These are phyloP conservation scores for Fomitopsis pulvina DNA, from an alignment of 768 basidiomycete species.

Conservation along the genomic window DNA sequence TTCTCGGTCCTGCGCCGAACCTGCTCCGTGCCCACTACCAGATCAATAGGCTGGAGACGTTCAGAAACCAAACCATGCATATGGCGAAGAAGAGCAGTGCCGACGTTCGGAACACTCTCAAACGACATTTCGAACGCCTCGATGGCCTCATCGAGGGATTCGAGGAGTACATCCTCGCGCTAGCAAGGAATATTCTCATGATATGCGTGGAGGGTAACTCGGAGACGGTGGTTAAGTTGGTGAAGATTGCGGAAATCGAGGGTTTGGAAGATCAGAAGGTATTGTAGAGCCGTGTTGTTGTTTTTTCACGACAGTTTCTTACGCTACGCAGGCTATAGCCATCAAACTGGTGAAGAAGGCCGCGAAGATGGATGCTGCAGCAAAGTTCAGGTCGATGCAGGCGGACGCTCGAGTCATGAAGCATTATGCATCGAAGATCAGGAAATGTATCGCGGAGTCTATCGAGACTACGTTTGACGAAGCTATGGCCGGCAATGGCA, in stretches of 20 bases:
- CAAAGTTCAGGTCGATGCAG: constrained; percentile 90
- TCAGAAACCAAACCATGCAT: constrained; percentile 92
- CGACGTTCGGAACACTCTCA: constrained; percentile 58
- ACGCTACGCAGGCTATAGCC: constrained; percentile 68
- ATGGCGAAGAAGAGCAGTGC: constrained; percentile 81
- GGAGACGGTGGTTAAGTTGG: constrained; percentile 83
- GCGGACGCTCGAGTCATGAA: constrained; percentile 91
- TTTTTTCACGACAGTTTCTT: background rate
- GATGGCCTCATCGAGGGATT: constrained; percentile 76
- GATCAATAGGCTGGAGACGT: constrained; percentile 86
- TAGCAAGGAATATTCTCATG: constrained; percentile 73
- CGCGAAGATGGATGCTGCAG: constrained; percentile 86
- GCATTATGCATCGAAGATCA: constrained; percentile 88
- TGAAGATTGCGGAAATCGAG: constrained; percentile 93
- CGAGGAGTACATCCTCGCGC: constrained; percentile 74
- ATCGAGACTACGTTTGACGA: constrained; percentile 66
- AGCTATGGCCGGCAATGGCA: constrained; percentile 54
- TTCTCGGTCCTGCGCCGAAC: constrained; percentile 83
- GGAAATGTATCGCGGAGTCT: constrained; percentile 72
- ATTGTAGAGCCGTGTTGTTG: constrained; percentile 5
- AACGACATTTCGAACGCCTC: constrained; percentile 80
- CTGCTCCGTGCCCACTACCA: constrained; percentile 88
- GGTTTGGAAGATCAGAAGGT: constrained; percentile 94
- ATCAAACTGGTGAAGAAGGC: constrained; percentile 93
- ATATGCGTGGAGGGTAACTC: constrained; percentile 73